phyloP scores from a whole-genome alignment of 139 green algal species.

The Pleodorina starrii region DNA sequence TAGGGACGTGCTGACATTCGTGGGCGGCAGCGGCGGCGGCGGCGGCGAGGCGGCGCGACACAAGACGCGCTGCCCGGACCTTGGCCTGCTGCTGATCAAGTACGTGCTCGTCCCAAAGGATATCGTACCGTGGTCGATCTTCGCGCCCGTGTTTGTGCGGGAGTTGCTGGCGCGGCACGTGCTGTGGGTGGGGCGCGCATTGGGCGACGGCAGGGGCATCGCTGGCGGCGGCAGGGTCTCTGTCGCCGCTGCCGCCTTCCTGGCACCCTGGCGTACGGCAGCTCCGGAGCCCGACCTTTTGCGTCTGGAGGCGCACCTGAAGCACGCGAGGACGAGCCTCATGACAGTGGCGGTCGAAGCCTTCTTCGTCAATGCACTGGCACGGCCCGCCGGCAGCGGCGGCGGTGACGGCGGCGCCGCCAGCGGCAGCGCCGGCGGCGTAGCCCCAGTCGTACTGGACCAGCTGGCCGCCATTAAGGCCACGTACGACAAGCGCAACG shows the following conservation, averaged over 20 bases:
- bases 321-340: conserved; percentile 12
- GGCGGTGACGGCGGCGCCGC: background rate
- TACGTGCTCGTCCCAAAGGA: conserved; percentile 54
- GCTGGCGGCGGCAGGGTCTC: too few species aligned
- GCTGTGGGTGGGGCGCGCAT: conserved; percentile 12
- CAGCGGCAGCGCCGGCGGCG: background rate
- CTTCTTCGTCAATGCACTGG: conserved; percentile 19
- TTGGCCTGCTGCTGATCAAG: conserved; percentile 56
- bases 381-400: background rate
- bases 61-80: conserved; percentile 53
- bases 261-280: background rate
- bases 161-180: conserved; percentile 56
- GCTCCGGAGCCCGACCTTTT: background rate
- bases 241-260: background rate
- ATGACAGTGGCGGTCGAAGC: background rate
- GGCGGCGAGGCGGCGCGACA: background rate
- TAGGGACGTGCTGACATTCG: background rate
- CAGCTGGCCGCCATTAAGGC: conserved; percentile 5
- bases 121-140: conserved; percentile 37
- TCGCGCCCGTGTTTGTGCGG: conserved; percentile 41
- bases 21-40: background rate
- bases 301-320: background rate
- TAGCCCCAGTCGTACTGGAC: background rate
- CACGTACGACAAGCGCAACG: conserved; percentile 12
- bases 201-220: background rate